A percentile compares a stretch with the other conserved stretches of the same genome.
Conservation (phyloP, 805 yeast species). For the Candida schatavii region DNA sequence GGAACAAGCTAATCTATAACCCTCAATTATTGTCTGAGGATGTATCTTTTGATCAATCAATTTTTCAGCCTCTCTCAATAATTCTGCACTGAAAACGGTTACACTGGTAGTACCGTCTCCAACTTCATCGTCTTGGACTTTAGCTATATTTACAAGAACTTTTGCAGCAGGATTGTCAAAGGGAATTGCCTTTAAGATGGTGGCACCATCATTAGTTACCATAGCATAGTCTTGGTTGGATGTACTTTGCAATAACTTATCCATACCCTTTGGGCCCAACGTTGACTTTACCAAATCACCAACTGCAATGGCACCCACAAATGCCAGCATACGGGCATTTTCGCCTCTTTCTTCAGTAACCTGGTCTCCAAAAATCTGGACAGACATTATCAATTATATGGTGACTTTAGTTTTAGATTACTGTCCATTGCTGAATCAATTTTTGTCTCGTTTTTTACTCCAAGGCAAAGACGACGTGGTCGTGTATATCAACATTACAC, state of each 20-base stretch:
- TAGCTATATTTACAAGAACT: slow-evolving; percentile 88
- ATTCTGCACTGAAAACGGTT: slow-evolving; percentile 84
- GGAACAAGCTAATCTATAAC: slow-evolving; percentile 82
- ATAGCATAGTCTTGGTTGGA: slow-evolving; percentile 66
- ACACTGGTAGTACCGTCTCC: slow-evolving; percentile 99
- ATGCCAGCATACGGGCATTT: slow-evolving; percentile 95
- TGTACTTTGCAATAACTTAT: slow-evolving; percentile 85
- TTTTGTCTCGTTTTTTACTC: not conserved
- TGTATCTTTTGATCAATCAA: slow-evolving; percentile 90
- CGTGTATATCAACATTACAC: slow-evolving; percentile 3
- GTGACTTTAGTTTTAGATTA: not conserved
- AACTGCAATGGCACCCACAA: slow-evolving; percentile 98
- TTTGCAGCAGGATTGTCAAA: slow-evolving; percentile 97
- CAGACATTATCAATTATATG: slow-evolving; percentile 49
- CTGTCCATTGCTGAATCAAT: not conserved
- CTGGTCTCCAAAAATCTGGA: slow-evolving; percentile 94
- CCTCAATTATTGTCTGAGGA: slow-evolving; percentile 97
- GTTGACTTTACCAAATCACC: slow-evolving; percentile 95
- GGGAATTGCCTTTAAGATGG: slow-evolving; percentile 90
- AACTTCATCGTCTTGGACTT: slow-evolving; percentile 96
- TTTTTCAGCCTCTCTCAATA: slow-evolving; percentile 90
- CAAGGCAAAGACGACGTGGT: not conserved
- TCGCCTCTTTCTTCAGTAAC: slow-evolving; percentile 98
- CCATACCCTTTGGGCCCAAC: slow-evolving; percentile 99
- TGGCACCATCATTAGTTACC: slow-evolving; percentile 98